Percentiles rank a stretch among this genome's conserved stretches.
phyloP scores from a whole-genome alignment of 2,329 filamentous ascomycete species.

The Pseudocercospora pini-densiflorae region DNA sequence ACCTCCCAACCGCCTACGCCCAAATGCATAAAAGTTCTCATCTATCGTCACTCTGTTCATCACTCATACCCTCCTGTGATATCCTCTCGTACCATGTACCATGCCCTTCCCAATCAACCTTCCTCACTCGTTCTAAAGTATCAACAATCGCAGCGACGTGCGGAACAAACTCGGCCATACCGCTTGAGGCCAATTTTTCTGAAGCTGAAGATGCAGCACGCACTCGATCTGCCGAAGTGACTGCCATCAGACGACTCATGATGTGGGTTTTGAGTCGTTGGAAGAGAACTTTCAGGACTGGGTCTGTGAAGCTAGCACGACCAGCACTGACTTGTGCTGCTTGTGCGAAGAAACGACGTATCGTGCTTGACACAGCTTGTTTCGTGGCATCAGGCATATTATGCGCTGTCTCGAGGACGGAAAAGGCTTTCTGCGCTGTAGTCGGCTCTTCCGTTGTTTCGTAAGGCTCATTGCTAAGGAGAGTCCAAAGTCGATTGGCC shows the following conservation, averaged over 20 bases:
- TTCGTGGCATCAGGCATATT: conserved; percentile 55
- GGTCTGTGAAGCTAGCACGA: conserved; percentile 55
- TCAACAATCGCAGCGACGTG: conserved; percentile 72
- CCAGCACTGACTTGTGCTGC: conserved; percentile 41
- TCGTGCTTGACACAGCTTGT: conserved; percentile 48
- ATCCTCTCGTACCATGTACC: conserved; percentile 72
- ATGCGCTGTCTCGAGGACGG: conserved; percentile 54
- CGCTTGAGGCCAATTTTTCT: conserved; percentile 70
- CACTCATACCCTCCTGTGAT: conserved; percentile 52
- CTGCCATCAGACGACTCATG: conserved; percentile 65
- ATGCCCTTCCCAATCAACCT: conserved; percentile 71
- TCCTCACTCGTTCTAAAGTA: conserved; percentile 66
- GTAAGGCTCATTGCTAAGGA: conserved; percentile 66
- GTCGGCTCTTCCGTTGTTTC: conserved; percentile 44
- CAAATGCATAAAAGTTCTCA: neutral
- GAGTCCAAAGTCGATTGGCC: conserved; percentile 70
- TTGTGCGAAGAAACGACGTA: conserved; percentile 57
- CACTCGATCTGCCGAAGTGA: conserved; percentile 71
- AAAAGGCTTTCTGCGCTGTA: conserved; percentile 49
- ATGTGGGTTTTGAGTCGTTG: conserved; percentile 70
- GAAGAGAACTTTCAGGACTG: conserved; percentile 69
- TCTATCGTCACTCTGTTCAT: conserved; percentile 1
- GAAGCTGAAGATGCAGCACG: conserved; percentile 70
- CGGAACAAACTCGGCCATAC: conserved; percentile 74
- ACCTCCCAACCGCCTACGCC: neutral